phyloP scores from a whole-genome alignment of 108 stramenopile species.

The Ochromonas danica region DNA sequence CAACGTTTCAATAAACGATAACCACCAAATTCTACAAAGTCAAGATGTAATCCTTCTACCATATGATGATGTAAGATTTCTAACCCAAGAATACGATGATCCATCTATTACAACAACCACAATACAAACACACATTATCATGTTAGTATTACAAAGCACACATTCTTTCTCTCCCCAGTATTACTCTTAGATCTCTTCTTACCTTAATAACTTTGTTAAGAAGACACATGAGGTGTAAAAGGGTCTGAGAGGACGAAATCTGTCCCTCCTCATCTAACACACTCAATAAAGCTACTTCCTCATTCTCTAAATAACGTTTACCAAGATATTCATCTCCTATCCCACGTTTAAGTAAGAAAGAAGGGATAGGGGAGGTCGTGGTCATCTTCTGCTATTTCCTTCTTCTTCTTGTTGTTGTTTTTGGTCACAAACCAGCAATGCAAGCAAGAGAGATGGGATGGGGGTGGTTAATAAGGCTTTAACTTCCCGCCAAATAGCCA shows the following conservation, averaged over 20 bases:
- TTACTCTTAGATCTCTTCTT: background rate
- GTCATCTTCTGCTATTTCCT: no score
- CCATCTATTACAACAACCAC: background rate
- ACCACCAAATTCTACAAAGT: conserved; percentile 1
- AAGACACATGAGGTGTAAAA: background rate
- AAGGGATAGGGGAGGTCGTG: no score
- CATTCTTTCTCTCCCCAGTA: no score
- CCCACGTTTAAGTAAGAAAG: no score
- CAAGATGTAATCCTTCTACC: background rate
- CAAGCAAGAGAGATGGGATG: no score
- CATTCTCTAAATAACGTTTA: background rate
- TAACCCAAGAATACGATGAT: background rate
- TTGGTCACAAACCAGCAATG: no score
- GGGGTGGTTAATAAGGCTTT: no score
- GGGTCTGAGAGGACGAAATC: background rate
- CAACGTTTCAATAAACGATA: background rate
- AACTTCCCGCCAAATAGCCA: no score
- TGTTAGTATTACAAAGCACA: no score
- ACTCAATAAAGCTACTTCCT: background rate
- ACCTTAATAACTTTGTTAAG: background rate
- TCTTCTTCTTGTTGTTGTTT: no score
- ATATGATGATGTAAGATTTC: background rate
- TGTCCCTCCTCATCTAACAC: background rate
- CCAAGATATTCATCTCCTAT: background rate
- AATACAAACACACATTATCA: background rate